These are phyloP conservation scores for Lasiodiplodia gonubiensis DNA, from an alignment of 2,329 filamentous ascomycete species.

Conservation along the genomic window DNA sequence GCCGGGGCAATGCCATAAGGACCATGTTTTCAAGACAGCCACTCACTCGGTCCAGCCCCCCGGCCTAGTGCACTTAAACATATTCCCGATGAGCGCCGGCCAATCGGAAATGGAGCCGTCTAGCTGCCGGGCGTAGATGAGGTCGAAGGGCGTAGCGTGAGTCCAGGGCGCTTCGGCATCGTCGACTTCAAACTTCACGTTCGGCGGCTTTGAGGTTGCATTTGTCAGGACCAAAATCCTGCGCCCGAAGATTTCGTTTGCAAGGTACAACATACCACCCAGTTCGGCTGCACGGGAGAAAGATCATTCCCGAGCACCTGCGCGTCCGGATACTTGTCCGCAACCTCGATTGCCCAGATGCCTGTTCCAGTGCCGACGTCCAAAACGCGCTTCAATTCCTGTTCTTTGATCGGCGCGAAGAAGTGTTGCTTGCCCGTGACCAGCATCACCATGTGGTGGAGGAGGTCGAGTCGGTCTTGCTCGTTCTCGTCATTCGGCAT, in stretches of 20 bases:
- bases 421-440: slow-evolving; percentile 39
- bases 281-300: slow-evolving; percentile 55
- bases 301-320: slow-evolving; percentile 48
- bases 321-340: slow-evolving; percentile 13
- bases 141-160: slow-evolving; percentile 60
- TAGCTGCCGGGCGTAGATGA: slow-evolving; percentile 61
- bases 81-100: slow-evolving; percentile 53
- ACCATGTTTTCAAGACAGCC: background rate
- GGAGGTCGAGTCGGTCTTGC: slow-evolving; percentile 40
- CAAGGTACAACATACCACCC: slow-evolving; percentile 12
- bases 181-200: slow-evolving; percentile 67
- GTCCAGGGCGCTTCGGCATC: slow-evolving; percentile 66
- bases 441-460: slow-evolving; percentile 37
- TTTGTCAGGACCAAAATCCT: too few relatives aligned
- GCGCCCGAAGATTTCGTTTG: too few relatives aligned
- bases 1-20: too few relatives aligned
- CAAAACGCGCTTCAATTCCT: slow-evolving; percentile 30
- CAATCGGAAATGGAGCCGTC: slow-evolving; percentile 61
- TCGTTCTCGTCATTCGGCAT: slow-evolving; percentile 41
- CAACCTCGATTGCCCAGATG: slow-evolving; percentile 39
- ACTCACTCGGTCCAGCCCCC: slow-evolving; percentile 55
- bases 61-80: slow-evolving; percentile 42
- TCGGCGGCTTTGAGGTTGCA: slow-evolving; percentile 52
- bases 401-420: slow-evolving; percentile 32
- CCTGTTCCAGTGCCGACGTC: slow-evolving; percentile 41